Evolutionary conservation across 192 early-diverging fungal genomes (phyloP), one percentile per base, ranked within the genome.

Genomic region (Dissophora ornata): DNA sequence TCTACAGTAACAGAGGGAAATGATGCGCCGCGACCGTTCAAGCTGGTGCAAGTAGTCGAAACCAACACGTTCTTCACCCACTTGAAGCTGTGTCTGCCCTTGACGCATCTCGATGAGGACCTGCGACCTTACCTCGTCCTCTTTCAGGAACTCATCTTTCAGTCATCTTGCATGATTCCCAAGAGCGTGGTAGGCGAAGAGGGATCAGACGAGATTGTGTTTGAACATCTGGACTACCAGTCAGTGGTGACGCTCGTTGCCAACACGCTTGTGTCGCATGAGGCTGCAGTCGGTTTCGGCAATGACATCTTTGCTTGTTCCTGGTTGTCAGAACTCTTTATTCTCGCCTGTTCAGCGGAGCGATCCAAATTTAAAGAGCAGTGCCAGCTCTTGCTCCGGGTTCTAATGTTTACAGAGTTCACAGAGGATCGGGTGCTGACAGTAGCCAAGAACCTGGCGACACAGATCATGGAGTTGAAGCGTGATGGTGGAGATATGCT

Each of bases 121-220:
- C 79, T 92, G 26, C 86, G 89, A 9, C 86, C 89, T 13, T 93
- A 87, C 79, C 57, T 95, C 36, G 85, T 88, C 10, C 80, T 95
- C 45, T 92, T 94, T 81, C 90, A 92, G 46, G 93, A 91, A 49
- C 79, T 93, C n/a, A 36, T 94, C 19, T 89, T 94, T 57, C 80
- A 86, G 57, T 81, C 81, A 8, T 82, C 88, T 30, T 46, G 88
- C 29, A 45, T 62, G 19, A 79, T 87, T 13, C 86, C 89, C 3
- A 80, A 80, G 9, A 81, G 75, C n/a, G 47, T 83, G 0, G 10
- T 63, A 2, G 79, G 80, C n/a, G 68, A 84, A 15, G 55, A 77
- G 3, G 57, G 57, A 26, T 51, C 53, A n/a, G 69, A 61, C 11
- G 57, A 73, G 16, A 69, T 67, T 38, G 48, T 48, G 11, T 79